Base-by-base conservation (phyloP, 2,329 filamentous ascomycete species). In the Colletotrichum viniferum region DNA sequence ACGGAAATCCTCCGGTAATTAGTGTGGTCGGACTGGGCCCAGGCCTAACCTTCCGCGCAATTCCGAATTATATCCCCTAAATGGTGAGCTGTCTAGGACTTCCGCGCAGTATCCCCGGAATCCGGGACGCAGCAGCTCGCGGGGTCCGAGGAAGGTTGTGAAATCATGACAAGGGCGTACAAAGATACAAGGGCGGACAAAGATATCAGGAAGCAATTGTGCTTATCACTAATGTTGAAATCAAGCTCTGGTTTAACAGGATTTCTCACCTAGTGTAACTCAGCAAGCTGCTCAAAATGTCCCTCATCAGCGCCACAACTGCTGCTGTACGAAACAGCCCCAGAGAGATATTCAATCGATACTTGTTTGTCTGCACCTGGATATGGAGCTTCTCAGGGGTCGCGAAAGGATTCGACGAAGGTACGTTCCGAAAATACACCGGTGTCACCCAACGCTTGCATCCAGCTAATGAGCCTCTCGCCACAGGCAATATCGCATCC, bases 351-450 rank as follows among this genome's bases (percentile, higher is more conserved):
- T 81, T 82, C 75, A 82, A 82, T 43, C 79, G 77, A 73, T 81
- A 82, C 66, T 74, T 82, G 26, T 26, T 82, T 1, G 26, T 52
- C 7, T 82, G 81, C 8, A 80, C 78, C 0, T 80, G 76, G 18
- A 64, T 81, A 5, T 82, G 80, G 80, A 78, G 75, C 61, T 81
- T 82, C 62, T 80, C 81, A 0, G 81, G 81, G 8, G 80, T 82
- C 7, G 78, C 81, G 43, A 82, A 82, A 63, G 81, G 80, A 0
- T 82, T 82, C 9, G 81, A 82, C 36, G 81, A 82, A 77, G 81
- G 81, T 81, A 55, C 7, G 55, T n/a, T 14, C 16, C 21, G 16
- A 26, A 26, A 10, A 28, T 58, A 28, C 7, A 16, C 7, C 16
- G 14, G 55, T 58, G 55, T 28, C n/a, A n/a, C n/a, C n/a, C n/a